Percentiles rank a stretch among this genome's conserved stretches.
Conservation (phyloP, 495 filamentous ascomycete species). For the Pyrenula aspistea region DNA sequence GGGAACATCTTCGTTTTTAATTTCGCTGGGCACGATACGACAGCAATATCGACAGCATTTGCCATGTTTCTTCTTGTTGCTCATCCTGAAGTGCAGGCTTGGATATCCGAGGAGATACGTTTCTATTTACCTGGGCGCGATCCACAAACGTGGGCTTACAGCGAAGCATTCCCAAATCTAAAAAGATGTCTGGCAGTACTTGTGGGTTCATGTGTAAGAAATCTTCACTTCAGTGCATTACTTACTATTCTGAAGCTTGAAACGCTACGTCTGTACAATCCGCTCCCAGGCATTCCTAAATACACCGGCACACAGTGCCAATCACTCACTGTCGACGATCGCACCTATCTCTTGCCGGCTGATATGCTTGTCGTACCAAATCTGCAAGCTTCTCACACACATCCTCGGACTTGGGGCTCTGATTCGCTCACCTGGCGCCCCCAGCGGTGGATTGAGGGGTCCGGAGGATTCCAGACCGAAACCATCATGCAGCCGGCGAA, state of each 20-base stretch:
- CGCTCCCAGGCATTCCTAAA: slow-evolving; percentile 26
- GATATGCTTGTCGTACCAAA: slow-evolving; percentile 22
- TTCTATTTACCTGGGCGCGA: slow-evolving; percentile 14
- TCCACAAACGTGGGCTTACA: slow-evolving; percentile 24
- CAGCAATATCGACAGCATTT: slow-evolving; percentile 29
- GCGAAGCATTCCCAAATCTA: slow-evolving; percentile 20
- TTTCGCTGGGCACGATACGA: slow-evolving; percentile 41
- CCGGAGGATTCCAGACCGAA: neutral
- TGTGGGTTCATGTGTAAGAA: slow-evolving; percentile 11
- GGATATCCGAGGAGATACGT: slow-evolving; percentile 24
- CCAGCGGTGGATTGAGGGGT: neutral
- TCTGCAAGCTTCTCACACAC: slow-evolving; percentile 20
- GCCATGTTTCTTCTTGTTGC: slow-evolving; percentile 28
- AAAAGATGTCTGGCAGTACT: slow-evolving; percentile 20
- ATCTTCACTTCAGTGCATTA: neutral
- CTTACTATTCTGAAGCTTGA: slow-evolving; percentile 17
- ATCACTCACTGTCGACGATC: slow-evolving; percentile 10
- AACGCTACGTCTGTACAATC: slow-evolving; percentile 28
- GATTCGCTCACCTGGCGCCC: slow-evolving; percentile 4
- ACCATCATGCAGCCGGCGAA: slow-evolving; percentile 16
- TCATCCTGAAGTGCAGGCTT: slow-evolving; percentile 26
- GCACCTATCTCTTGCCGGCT: slow-evolving; percentile 18
- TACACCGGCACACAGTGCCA: slow-evolving; percentile 12
- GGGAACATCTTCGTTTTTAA: slow-evolving; percentile 38
- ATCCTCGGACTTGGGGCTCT: slow-evolving; percentile 4